These are phyloP conservation scores for Pseudocercospora fijiensis DNA, from an alignment of 2,329 filamentous ascomycete species.

Conservation along the genomic window DNA sequence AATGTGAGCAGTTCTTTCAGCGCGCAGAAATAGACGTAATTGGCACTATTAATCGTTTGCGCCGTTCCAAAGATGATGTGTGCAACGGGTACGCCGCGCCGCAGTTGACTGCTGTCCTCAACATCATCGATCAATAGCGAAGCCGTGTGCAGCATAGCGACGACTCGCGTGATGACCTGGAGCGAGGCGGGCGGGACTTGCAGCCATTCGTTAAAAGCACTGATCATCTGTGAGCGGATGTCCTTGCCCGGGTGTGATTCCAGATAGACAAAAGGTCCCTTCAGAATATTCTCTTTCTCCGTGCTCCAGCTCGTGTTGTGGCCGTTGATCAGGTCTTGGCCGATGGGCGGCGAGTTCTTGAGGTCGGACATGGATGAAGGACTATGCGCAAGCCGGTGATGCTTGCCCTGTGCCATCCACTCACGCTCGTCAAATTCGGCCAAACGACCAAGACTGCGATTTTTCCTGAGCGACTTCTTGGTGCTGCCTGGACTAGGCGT, in stretches of 20 bases:
- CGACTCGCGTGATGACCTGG: constrained; percentile 72
- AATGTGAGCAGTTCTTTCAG: constrained; percentile 72
- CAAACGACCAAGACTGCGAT: constrained; percentile 28
- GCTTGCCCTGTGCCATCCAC: constrained; percentile 30
- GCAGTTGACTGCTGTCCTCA: constrained; percentile 74
- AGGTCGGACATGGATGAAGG: constrained; percentile 26
- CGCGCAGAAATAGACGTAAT: constrained; percentile 83
- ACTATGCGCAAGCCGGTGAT: constrained; percentile 31
- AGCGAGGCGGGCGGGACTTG: constrained; percentile 69
- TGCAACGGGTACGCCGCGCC: constrained; percentile 76
- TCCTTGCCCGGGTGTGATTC: constrained; percentile 79
- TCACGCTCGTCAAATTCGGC: constrained; percentile 32
- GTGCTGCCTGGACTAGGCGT: constrained; percentile 23
- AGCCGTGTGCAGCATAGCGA: constrained; percentile 83
- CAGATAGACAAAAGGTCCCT: constrained; percentile 79
- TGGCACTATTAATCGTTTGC: constrained; percentile 87
- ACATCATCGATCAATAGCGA: constrained; percentile 85
- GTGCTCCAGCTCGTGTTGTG: constrained; percentile 59
- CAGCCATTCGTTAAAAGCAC: constrained; percentile 77
- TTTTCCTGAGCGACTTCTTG: constrained; percentile 21
- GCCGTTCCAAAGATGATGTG: constrained; percentile 82
- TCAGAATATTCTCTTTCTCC: constrained; percentile 74
- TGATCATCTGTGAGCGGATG: constrained; percentile 75
- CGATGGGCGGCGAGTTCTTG: constrained; percentile 25
- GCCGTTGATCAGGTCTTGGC: constrained; percentile 43